A percentile compares a stretch with the other conserved stretches of the same genome.
These are phyloP conservation scores for Fusarium subtropicale DNA, from an alignment of 2,329 filamentous ascomycete species.

Conservation along the genomic window DNA sequence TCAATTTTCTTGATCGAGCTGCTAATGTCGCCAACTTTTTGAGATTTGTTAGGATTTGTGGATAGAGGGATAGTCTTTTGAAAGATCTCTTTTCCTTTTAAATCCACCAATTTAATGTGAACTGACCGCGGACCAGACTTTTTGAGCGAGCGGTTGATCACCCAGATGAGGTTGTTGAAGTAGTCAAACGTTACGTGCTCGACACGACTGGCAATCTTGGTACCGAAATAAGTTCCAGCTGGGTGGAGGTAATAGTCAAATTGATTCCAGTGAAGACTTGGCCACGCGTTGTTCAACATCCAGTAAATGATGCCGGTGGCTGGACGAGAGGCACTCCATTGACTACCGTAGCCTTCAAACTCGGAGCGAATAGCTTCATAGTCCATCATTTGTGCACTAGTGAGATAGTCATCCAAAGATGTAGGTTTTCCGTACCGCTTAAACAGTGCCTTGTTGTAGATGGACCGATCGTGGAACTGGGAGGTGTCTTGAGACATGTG, in stretches of 20 bases:
- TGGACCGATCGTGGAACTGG: slow-evolving; percentile 1
- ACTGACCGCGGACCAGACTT: not conserved
- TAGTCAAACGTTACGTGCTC: not conserved
- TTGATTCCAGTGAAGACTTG: slow-evolving; percentile 8
- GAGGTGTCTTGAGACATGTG: slow-evolving; percentile 2
- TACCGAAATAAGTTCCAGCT: slow-evolving; percentile 1
- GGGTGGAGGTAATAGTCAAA: slow-evolving; percentile 5
- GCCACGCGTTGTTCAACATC: slow-evolving; percentile 11
- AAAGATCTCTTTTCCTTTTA: not conserved
- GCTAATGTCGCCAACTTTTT: not conserved
- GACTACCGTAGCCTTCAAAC: not conserved
- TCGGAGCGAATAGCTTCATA: slow-evolving; percentile 4
- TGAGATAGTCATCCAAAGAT: not conserved
- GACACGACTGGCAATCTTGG: not conserved
- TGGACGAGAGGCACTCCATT: not conserved
- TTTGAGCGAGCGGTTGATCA: not conserved
- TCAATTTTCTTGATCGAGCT: not conserved
- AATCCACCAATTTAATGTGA: not conserved
- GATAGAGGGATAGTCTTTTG: not conserved
- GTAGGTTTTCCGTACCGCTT: not conserved
- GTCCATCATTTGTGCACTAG: slow-evolving; percentile 5
- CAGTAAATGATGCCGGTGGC: slow-evolving; percentile 1
- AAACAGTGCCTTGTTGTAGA: slow-evolving; percentile 4
- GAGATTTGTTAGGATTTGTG: not conserved
- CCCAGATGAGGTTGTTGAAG: not conserved